Percentiles rank a stretch among this genome's conserved stretches.
Evolutionary conservation across 2,329 filamentous ascomycete genomes (phyloP).

Genomic region (Fusarium poae): DNA sequence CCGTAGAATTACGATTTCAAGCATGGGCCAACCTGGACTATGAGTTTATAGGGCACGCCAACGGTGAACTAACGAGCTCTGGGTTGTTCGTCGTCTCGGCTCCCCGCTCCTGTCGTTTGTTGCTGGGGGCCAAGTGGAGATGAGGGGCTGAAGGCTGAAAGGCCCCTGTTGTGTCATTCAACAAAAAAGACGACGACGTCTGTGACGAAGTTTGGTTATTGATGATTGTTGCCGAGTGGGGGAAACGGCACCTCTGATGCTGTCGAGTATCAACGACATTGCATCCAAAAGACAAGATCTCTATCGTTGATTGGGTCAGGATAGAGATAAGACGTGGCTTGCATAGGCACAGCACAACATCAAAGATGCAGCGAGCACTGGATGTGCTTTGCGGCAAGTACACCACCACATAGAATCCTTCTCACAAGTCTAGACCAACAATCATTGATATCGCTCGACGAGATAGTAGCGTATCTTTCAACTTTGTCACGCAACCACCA

Average conservation of each 20-base stretch:
- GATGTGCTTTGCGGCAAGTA: slow-evolving; percentile 18
- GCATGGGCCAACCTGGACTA: slow-evolving; percentile 32
- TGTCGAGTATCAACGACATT: slow-evolving; percentile 5
- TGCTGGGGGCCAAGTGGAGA: slow-evolving; percentile 35
- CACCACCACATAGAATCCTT: slow-evolving; percentile 34
- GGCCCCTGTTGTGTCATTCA: slow-evolving; percentile 31
- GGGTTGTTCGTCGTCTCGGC: slow-evolving; percentile 32
- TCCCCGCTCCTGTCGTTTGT: slow-evolving; percentile 42
- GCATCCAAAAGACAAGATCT: slow-evolving; percentile 1
- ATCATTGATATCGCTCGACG: slow-evolving; percentile 31
- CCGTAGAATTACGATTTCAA: slow-evolving; percentile 30
- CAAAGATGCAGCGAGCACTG: slow-evolving; percentile 21
- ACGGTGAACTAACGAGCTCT: slow-evolving; percentile 43
- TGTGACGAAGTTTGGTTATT: slow-evolving; percentile 28
- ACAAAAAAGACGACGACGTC: slow-evolving; percentile 34
- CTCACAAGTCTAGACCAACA: slow-evolving; percentile 24
- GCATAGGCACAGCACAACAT: slow-evolving; percentile 20
- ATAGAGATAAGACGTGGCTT: slow-evolving; percentile 34
- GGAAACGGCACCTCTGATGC: slow-evolving; percentile 11
- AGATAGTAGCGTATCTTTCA: slow-evolving; percentile 39
- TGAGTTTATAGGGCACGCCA: slow-evolving; percentile 35
- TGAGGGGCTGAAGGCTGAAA: slow-evolving; percentile 33
- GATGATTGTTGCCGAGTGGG: slow-evolving; percentile 22
- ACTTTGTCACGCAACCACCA: slow-evolving; percentile 41
- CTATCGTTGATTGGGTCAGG: slow-evolving; percentile 27